Base-by-base conservation (phyloP, 345 rosid species). In the Xanthoceras sorbifolium region DNA sequence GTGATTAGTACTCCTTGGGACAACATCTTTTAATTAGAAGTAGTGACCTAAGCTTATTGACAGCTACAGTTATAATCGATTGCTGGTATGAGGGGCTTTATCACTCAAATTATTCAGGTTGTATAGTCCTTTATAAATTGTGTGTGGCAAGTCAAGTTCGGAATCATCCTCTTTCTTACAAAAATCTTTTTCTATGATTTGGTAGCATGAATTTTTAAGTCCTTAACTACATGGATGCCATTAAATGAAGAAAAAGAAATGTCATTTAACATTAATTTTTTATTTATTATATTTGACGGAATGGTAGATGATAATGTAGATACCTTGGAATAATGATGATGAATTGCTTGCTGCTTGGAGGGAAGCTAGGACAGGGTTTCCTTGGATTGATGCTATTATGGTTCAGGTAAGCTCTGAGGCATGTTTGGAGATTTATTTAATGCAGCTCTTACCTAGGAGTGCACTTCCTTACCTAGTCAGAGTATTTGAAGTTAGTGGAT, bases 311-410 rank as follows among this genome's bases (percentile, higher is more conserved):
- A 73, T 50, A 67, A 55, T 78, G n/a, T 83, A 95, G 99, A 95
- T 95, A 78, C 99, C 99, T 36, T 95, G 99, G 99, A 87, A 77
- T 23, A 88, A 87, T 64, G 92, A 93, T 65, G 88, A 87, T 66
- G 87, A 84, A 64, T 83, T 93, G 74, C 84, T 95, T 63, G 82
- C 83, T 57, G 93, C 99, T 83, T 95, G 99, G 99, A 91, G 96
- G 75, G 98, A 90, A 23, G 94, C 93, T 73, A 89, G 89, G 81
- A 93, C 98, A 48, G 98, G 97, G 71, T 93, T 87, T 73, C 99
- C 99, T 77, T 95, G 99, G 99, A 95, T 95, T 79, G 98, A 95
- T 91, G 99, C 99, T 71, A 93, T 93, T 72, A 93, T 95, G 99
- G 85, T 90, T 79, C 98, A 95, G 98, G 99, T 95, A 80, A 71